Evolutionary conservation across 2,329 filamentous ascomycete species (phyloP), one percentile per base, ranked within the genome.

Genomic region (Incumbomyces lentus): DNA sequence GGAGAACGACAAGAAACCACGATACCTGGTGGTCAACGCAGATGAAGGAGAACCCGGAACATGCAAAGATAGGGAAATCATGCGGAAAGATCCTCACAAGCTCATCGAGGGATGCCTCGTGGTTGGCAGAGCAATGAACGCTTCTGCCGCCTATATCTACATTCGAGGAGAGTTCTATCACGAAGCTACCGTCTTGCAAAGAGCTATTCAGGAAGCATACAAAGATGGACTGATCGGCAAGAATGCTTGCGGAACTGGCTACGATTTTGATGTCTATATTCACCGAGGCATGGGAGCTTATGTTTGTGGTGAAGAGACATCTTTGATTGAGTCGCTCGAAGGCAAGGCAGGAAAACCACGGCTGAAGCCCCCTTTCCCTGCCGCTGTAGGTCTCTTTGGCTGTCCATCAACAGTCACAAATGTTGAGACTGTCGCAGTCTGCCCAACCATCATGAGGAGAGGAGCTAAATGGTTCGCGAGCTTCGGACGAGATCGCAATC

Each of bases 31-130:
- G 52, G 87, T 98, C 72, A 98, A 98, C 63, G 92, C 92, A 57
- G 92, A 98, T 67, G 92, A 98, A 73, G 92, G 92, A 62, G 92
- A 98, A 71, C 92, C 92, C 26, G 92, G 92, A 67, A 98, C 92
- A 45, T 98, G 92, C 82, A 98, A 98, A 74, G 92, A 98, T 69
- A 84, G 92, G 64, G 92, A 98, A 69, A 98, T 98, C 59, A 98
- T 98, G 92, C 88, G 92, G 70, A 98, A 98, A 73, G 92, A 98
- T 67, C 92, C 92, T 53, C 92, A 98, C 76, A 98, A 98, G 78
- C 84, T 98, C 55, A 75, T 98, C 63, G 92, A 98, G 72, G 92
- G 92, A 64, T 98, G 92, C 69, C 75, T 98, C 54, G 84, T 98
- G 40, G 88, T 92, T 57, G 92, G 92, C 44, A 84, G 92, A 64